Base-by-base conservation (phyloP, 2,329 filamentous ascomycete genomes). In the Fusarium piperis region DNA sequence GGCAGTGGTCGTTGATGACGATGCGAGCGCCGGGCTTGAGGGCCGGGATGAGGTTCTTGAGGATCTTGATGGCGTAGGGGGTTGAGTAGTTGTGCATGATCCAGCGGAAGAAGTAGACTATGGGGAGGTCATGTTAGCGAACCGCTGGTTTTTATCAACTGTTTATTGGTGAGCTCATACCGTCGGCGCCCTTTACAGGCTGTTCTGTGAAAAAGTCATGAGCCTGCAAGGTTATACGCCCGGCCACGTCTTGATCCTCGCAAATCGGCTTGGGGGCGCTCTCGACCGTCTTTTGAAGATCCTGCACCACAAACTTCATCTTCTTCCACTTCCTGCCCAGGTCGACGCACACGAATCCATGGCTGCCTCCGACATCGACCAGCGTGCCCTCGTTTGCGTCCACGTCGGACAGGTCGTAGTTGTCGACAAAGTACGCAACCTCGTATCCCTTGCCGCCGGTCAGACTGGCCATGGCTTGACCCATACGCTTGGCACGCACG, bases 31-130 rank as follows among this genome's bases (percentile, higher is more conserved):
- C 85, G 2, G 86, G 84, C 77, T 90, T 87, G 58, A 90, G 78
- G 35, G 88, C 84, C 2, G 88, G 87, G 3, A 88, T 78, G 10
- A 90, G 80, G 20, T 83, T 84, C 66, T 82, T 81, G 38, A 87
- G 78, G 39, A 90, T 85, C 48, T 82, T 81, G 48, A 85, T 74
- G 5, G 84, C 83, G 61, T 88, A 86, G 3, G 83, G 83, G 15
- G 88, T 88, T 0, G 88, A 85, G 80, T 89, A 89, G 79, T 91
- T 89, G 76, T 91, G 88, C 9, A 91, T 78, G 68, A 91, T 89
- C 83, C 85, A 86, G 53, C 88, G 86, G 78, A 90, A 85, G 72
- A 87, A 83, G 79, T 90, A 91, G 18, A 90, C 81, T 84, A n/a
- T n/a, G n/a, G 28, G 26, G 26, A 18, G n/a, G 13, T 23, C 11